Conservation (phyloP, 768 basidiomycete genomes). For the Butyriboletus loyo region DNA sequence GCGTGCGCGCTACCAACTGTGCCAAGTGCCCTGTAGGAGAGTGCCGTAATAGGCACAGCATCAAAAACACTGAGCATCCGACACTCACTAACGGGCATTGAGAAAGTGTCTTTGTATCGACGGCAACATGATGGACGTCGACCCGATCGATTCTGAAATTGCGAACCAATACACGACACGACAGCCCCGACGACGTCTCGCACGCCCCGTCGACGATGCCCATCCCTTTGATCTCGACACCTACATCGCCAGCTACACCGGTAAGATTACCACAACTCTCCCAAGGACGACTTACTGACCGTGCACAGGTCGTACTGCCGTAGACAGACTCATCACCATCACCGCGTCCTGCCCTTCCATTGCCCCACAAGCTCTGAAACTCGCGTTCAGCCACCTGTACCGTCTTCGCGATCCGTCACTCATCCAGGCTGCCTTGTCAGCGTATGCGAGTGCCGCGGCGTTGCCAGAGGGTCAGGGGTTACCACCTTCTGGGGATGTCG, state of each 20-base stretch:
- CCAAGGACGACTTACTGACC: background rate
- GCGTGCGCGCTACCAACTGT: slow-evolving; percentile 35
- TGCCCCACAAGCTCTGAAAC: slow-evolving; percentile 67
- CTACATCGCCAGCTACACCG: slow-evolving; percentile 74
- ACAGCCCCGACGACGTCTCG: slow-evolving; percentile 16
- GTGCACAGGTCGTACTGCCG: slow-evolving; percentile 63
- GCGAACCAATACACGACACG: slow-evolving; percentile 9
- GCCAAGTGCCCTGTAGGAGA: slow-evolving; percentile 24
- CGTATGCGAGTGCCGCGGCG: slow-evolving; percentile 50
- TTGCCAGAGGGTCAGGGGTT: slow-evolving; percentile 35
- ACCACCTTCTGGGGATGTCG: slow-evolving; percentile 46
- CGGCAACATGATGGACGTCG: slow-evolving; percentile 28
- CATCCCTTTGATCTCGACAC: slow-evolving; percentile 88
- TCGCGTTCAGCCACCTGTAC: slow-evolving; percentile 62
- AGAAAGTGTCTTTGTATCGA: background rate
- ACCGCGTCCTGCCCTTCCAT: slow-evolving; percentile 62
- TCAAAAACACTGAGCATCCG: background rate
- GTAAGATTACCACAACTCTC: slow-evolving; percentile 35
- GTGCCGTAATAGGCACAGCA: rapidly evolving
- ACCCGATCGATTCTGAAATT: slow-evolving; percentile 27
- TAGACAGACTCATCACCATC: slow-evolving; percentile 71
- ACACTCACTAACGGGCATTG: slow-evolving; percentile 1
- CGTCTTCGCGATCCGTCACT: slow-evolving; percentile 66
- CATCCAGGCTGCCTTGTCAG: slow-evolving; percentile 47
- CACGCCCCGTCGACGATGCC: slow-evolving; percentile 62